These are phyloP conservation scores for Pythium biforme DNA, from an alignment of 352 stramenopile species.

Conservation along the genomic window DNA sequence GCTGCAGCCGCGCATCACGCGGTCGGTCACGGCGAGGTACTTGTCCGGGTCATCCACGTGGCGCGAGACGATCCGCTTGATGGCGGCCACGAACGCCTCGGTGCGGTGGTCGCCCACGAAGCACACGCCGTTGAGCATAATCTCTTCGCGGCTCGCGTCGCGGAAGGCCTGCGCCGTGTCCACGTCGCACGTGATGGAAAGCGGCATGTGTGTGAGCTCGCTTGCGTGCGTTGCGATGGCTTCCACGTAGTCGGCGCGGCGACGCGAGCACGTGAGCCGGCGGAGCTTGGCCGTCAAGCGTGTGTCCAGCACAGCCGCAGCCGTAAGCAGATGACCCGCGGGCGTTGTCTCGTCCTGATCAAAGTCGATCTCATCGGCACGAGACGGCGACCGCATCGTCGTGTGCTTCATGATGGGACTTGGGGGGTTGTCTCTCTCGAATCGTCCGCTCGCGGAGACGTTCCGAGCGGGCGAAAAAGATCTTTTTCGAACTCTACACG, in stretches of 20 bases:
- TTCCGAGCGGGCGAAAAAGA: no score
- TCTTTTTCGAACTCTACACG: slow-evolving; percentile 7
- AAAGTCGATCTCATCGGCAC: neutral
- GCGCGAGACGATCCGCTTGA: slow-evolving; percentile 66
- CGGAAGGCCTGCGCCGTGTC: slow-evolving; percentile 70
- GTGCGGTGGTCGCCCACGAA: slow-evolving; percentile 74
- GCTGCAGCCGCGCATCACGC: slow-evolving; percentile 68
- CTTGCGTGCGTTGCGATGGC: slow-evolving; percentile 30
- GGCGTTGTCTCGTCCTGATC: slow-evolving; percentile 1
- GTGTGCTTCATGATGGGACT: slow-evolving; percentile 11
- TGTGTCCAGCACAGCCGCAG: slow-evolving; percentile 36
- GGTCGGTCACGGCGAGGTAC: slow-evolving; percentile 50
- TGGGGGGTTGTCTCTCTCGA: no score
- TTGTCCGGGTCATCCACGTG: slow-evolving; percentile 46
- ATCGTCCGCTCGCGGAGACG: no score
- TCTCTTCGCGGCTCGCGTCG: slow-evolving; percentile 66
- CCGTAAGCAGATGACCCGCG: no score
- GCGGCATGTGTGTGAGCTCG: slow-evolving; percentile 44
- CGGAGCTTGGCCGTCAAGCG: slow-evolving; percentile 42
- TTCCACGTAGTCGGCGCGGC: slow-evolving; percentile 58
- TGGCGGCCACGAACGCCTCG: slow-evolving; percentile 67
- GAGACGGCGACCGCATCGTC: neutral
- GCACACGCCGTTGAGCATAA: slow-evolving; percentile 69
- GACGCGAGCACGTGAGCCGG: slow-evolving; percentile 34
- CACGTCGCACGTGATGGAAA: slow-evolving; percentile 59